phyloP scores from a whole-genome alignment of 2,329 filamentous ascomycete species.

The Penicillium sp. region DNA sequence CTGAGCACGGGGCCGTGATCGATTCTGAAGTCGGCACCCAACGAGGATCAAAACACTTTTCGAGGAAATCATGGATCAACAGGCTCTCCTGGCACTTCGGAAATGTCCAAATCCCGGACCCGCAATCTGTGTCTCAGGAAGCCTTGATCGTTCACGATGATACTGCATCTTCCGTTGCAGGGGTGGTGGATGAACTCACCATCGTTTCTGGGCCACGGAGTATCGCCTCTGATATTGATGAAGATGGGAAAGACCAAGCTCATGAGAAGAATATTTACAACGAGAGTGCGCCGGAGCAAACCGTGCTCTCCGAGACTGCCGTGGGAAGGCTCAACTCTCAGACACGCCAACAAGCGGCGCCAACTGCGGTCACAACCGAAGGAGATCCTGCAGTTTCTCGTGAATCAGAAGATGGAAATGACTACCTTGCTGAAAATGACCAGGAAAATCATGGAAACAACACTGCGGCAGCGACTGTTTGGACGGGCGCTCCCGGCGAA shows the following conservation, averaged over 20 bases:
- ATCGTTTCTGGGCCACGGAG: constrained; percentile 18
- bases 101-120: constrained; percentile 8
- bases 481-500: background rate
- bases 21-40: constrained; percentile 33
- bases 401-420: background rate
- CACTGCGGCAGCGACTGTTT: background rate
- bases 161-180: constrained; percentile 26
- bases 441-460: background rate
- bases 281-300: background rate
- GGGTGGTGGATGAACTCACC: constrained; percentile 26
- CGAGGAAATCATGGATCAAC: constrained; percentile 28
- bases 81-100: constrained; percentile 26
- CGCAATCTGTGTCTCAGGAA: constrained; percentile 36
- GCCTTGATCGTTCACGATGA: constrained; percentile 28
- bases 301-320: background rate
- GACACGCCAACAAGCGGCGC: background rate
- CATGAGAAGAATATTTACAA: background rate
- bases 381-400: background rate
- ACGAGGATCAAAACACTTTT: constrained; percentile 29
- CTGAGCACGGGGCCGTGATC: constrained; percentile 64
- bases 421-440: background rate
- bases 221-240: constrained; percentile 5
- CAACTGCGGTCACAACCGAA: background rate
- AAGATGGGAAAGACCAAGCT: background rate
- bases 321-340: constrained; percentile 1